Base-by-base conservation (phyloP, 106 monocot species). In the Dendrobium officinale region DNA sequence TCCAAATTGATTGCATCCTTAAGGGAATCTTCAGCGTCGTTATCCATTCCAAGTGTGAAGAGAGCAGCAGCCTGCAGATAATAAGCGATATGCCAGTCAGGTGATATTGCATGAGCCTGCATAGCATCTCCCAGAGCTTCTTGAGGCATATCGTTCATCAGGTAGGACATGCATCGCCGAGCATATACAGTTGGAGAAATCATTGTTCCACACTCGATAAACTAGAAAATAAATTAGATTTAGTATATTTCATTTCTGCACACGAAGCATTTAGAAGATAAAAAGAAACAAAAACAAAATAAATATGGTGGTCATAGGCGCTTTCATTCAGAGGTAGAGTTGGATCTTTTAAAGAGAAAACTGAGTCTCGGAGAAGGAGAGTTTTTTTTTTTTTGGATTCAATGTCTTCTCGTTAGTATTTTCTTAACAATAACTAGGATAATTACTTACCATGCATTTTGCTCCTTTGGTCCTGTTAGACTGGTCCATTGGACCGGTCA, bases 41-140 rank as follows among this genome's bases (percentile, higher is more conserved):
- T 78, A 43, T 94, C 94, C 94, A 90, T 97, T 48, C 91, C 91
- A 5, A 97, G 86, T 40, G 79, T 82, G 9, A 86, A 79, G 1
- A 94, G 85, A 0, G 90, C 81, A 56, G 92, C 92, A 19, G 90
- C 89, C 72, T 97, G 94, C 16, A 97, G 86, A 85, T 91, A 97
- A 33, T 86, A 89, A 0, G 91, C 92, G 31, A 87, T 89, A 0
- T 92, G 89, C 97, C 97, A 98, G 42, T 94, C 89, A 0, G 92
- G 94, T 18, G 94, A 86, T 37, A 92, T 83, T 47, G 85, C 91
- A 72, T 88, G 94, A 11, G 94, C 92, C 72, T 94, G 92, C 97
- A 94, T 92, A 0, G 97, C 97, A 81, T 98, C 97, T 47, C 89
- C 94, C 4, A 98, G 85, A 33, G 92, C 97, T 85, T 94, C 94